phyloP scores from a whole-genome alignment of 2,329 filamentous ascomycete genomes.

The Colletotrichum godetiae region DNA sequence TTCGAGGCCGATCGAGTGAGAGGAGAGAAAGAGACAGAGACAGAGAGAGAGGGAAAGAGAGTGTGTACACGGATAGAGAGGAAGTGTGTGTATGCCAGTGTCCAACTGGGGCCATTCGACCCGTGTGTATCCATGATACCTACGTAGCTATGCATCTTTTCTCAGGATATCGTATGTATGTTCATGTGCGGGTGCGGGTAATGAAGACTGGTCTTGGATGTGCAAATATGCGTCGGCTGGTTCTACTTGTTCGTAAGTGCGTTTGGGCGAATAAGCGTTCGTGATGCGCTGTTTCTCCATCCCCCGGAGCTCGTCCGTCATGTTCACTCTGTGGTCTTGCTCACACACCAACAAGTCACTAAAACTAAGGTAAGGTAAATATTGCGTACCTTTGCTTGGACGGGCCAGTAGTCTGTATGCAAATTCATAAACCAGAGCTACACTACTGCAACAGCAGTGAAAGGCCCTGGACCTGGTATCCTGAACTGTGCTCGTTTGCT shows the following conservation, averaged over 20 bases:
- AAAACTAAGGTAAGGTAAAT: neutral
- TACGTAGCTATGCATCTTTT: slow-evolving; percentile 7
- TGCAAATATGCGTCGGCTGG: neutral
- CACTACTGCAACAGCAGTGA: slow-evolving; percentile 12
- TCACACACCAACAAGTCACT: neutral
- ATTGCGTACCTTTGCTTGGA: neutral
- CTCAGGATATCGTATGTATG: neutral
- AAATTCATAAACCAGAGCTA: slow-evolving; percentile 29
- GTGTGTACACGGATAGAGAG: neutral
- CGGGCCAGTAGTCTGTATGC: slow-evolving; percentile 5
- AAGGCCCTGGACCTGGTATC: slow-evolving; percentile 25
- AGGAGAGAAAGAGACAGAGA: neutral
- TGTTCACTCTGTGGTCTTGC: neutral
- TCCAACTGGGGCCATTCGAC: slow-evolving; percentile 23
- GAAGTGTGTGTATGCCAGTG: neutral
- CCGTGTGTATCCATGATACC: slow-evolving; percentile 14
- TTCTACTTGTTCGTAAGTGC: neutral
- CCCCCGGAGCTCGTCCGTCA: neutral
- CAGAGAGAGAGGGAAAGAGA: neutral
- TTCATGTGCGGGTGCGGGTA: neutral
- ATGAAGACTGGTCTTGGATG: neutral
- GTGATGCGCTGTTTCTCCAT: slow-evolving; percentile 9
- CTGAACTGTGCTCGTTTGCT: slow-evolving; percentile 28
- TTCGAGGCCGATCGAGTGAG: neutral
- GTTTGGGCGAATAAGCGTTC: neutral